These are phyloP conservation scores for Psophocarpus tetragonolobus DNA, from an alignment of 306 rosid species.

Conservation along the genomic window DNA sequence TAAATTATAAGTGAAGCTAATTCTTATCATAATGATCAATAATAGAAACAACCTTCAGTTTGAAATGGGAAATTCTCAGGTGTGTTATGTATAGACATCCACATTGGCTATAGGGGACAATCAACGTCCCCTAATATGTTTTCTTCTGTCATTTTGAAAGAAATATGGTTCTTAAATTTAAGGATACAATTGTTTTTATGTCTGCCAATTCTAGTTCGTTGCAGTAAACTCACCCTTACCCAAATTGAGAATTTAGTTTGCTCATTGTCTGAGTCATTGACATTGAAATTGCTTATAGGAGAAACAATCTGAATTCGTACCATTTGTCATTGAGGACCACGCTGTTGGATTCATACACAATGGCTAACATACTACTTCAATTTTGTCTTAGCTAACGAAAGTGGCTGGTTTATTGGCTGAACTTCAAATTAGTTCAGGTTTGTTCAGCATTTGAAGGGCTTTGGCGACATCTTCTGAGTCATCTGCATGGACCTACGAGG, in stretches of 20 bases:
- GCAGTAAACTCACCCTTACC: no score
- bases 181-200: neutral
- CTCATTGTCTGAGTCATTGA: conserved; percentile 1
- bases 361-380: conserved; percentile 39
- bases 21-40: no score
- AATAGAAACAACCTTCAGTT: no score
- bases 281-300: conserved; percentile 49
- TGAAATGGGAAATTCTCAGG: no score
- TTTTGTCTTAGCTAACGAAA: neutral
- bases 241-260: neutral
- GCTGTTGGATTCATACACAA: conserved; percentile 75
- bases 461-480: conserved; percentile 63
- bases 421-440: conserved; percentile 51
- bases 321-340: conserved; percentile 64
- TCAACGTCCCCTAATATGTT: no score
- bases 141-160: no score
- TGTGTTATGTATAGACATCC: no score
- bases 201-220: neutral
- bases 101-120: no score
- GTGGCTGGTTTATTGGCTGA: neutral
- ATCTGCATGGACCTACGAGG: no score
- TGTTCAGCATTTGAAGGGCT: conserved; percentile 59
- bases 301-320: conserved; percentile 62
- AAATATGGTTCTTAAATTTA: neutral
- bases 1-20: no score